Base-by-base conservation (phyloP, 2,329 filamentous ascomycete species). In the Beauveria scarabaeidicola region DNA sequence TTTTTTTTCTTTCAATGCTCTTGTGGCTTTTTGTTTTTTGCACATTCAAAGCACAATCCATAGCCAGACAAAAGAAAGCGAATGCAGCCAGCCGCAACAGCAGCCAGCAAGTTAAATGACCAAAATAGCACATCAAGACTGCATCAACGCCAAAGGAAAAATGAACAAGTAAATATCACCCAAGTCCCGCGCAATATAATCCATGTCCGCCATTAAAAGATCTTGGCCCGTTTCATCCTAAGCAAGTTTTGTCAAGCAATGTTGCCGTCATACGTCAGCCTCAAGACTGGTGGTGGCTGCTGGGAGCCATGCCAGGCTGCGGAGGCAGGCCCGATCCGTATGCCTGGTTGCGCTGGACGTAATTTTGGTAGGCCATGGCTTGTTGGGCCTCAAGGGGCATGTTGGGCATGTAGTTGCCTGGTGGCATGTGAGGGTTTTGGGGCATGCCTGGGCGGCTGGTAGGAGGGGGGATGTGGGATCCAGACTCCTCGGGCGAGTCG, bases 401-500 rank as follows among this genome's bases (percentile, higher is more conserved):
- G 64, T 80, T 78, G 46, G 81, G 76, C 80, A 78, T 83, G 74
- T 81, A 89, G 75, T 76, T 78, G 61, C 78, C 79, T 46, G 84
- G 83, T 46, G 84, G 83, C 83, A 89, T 87, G 63, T 83, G 82
- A 46, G 77, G 74, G 67, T 79, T 79, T 68, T 78, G 81, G 50
- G 87, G 84, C 74, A 91, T 89, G 66, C 85, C 85, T 58, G 86
- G 83, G 63, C 81, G 77, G 66, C 76, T 75, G 61, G 65, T 67
- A 61, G 80, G 79, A 44, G 88, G 84, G 52, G 88, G 89, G 61
- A 95, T 81, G 68, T 91, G 89, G 68, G 83, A 84, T 69, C 89
- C 86, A 62, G 91, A 86, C 73, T 97, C 94, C 75, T 97, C 94
- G 58, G 93, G 92, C 1, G 93, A 95, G 66, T 97, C 91, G 69